Evolutionary conservation across 805 yeast species (phyloP), one percentile per base, ranked within the genome.

Genomic region (Torulaspora indica): DNA sequence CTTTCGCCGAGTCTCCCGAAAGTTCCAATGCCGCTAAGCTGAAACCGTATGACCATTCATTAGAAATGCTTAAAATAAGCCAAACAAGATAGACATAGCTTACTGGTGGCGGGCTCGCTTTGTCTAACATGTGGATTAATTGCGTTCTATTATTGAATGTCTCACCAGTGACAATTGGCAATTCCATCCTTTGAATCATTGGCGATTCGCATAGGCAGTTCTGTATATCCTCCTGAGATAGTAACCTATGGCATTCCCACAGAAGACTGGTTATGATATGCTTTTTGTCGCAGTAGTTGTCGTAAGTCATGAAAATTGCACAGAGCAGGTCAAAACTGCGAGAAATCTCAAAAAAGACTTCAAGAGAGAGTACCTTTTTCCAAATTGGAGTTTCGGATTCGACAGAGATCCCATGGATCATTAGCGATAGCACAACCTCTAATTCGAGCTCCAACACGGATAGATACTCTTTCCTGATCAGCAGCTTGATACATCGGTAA

Each of bases 91-190:
- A 90, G 0, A 82, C 74, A 5, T 69, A 70, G 2, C 93, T 85
- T 2, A 74, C 67, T 1, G 70, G 56, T 0, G 96, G 96, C 0
- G 96, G 81, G 22, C 85, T 95, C 0, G 69, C 54, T 56, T 89
- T 89, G 58, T 91, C 98, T 18, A 93, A 71, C 42, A 82, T 76
- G 44, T 91, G 96, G 24, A 90, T 70, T 45, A 79, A 74, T 10
- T 79, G 67, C 0, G 81, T 70, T 52, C 79, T 77, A 37, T 75
- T 63, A 2, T 69, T 57, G 0, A 85, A 75, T 8, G 60, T 61
- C 3, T 68, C 63, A 12, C 63, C 58, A 0, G 80, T 71, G 23
- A 81, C 64, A 0, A 69, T 58, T 3, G 64, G 56, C 40, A 49
- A 38, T 20, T 60, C 63, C 37, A 57, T 46, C 31, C 46, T 51